Percentiles rank a stretch among this genome's conserved stretches.
Conservation (phyloP, 306 rosid genomes). For the Acacia confusa region DNA sequence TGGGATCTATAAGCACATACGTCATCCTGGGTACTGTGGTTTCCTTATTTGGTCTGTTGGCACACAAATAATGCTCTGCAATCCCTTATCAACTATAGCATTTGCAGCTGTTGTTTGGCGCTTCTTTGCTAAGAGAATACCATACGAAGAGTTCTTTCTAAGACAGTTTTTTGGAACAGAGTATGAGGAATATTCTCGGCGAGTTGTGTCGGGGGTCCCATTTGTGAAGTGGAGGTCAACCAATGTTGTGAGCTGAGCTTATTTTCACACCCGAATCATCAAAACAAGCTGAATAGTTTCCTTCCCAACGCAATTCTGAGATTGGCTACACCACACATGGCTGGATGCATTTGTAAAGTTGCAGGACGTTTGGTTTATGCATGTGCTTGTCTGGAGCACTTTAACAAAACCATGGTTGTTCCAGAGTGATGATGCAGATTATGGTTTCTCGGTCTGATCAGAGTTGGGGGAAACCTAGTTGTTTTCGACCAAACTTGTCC, state of each 20-base stretch:
- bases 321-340: slow-evolving; percentile 11
- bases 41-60: slow-evolving; percentile 87
- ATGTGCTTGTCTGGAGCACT: slow-evolving; percentile 16
- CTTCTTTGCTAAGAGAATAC: slow-evolving; percentile 50
- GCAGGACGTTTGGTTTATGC: neutral
- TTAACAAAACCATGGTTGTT: neutral
- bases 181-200: slow-evolving; percentile 60
- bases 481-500: neutral
- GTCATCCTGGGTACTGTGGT: slow-evolving; percentile 90
- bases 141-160: slow-evolving; percentile 81
- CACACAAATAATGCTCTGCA: slow-evolving; percentile 93
- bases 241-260: slow-evolving; percentile 20
- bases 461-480: neutral
- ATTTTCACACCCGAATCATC: neutral
- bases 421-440: neutral
- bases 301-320: neutral
- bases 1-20: slow-evolving; percentile 67
- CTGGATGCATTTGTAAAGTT: slow-evolving; percentile 15
- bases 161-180: slow-evolving; percentile 69
- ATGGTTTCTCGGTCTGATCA: neutral
- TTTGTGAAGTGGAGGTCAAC: slow-evolving; percentile 47
- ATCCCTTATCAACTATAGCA: slow-evolving; percentile 69
- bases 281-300: slow-evolving; percentile 1
- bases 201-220: slow-evolving; percentile 81
- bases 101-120: slow-evolving; percentile 76